These are phyloP conservation scores for Vinca minor DNA, from an alignment of 257 asterid species.

Conservation along the genomic window DNA sequence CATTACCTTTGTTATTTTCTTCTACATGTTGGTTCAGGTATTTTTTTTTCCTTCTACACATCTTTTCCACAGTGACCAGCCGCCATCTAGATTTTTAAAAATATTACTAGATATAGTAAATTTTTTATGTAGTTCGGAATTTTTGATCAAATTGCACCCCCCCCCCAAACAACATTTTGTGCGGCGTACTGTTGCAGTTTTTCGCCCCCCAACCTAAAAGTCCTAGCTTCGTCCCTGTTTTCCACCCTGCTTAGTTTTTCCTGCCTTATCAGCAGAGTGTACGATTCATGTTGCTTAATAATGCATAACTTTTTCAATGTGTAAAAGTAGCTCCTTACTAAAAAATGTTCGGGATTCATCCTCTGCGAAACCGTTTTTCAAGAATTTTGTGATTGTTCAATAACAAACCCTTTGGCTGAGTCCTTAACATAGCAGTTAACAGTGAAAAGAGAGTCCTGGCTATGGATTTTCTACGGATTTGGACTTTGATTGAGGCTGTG, in stretches of 20 bases:
- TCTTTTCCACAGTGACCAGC: too few species aligned
- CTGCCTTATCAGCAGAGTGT: background rate
- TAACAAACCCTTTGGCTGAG: background rate
- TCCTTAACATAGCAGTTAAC: background rate
- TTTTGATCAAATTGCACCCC: too few species aligned
- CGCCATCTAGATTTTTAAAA: too few species aligned
- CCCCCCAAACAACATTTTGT: too few species aligned
- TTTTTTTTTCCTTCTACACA: slow-evolving; percentile 26
- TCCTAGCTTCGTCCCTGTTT: too few species aligned
- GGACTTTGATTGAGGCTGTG: background rate
- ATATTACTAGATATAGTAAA: too few species aligned
- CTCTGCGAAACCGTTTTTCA: background rate
- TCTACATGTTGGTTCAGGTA: slow-evolving; percentile 86
- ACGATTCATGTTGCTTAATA: background rate
- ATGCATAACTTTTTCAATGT: background rate
- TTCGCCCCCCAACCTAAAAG: too few species aligned
- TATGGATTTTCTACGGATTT: background rate
- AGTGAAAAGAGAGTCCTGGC: background rate
- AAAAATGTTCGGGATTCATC: background rate
- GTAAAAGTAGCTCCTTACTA: background rate
- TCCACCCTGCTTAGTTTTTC: background rate
- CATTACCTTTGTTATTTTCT: slow-evolving; percentile 75
- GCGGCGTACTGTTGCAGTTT: too few species aligned
- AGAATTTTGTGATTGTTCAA: background rate
- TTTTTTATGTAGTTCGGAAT: too few species aligned